A percentile compares a stretch with the other conserved stretches of the same genome.
Evolutionary conservation across 2,329 filamentous ascomycete species (phyloP).

Genomic region (Pestalotiopsis sp.): DNA sequence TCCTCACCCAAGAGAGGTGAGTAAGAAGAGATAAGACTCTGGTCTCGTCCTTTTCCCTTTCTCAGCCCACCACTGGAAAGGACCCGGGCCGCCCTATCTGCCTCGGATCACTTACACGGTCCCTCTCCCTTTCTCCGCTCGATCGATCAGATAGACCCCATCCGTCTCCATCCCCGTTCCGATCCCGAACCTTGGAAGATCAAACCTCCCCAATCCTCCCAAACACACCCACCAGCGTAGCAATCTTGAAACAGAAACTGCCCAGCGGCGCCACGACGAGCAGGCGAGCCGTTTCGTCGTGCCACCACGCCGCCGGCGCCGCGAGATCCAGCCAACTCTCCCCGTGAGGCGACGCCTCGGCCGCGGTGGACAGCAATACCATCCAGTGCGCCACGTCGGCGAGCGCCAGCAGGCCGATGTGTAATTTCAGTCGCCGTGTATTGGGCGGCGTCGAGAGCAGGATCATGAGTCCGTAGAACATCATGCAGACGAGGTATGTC

Average conservation of each 20-base stretch:
- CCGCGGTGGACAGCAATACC: background rate
- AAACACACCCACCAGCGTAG: background rate
- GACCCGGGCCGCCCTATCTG: too few relatives aligned
- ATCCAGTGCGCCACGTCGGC: constrained; percentile 29
- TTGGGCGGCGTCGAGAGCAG: constrained; percentile 25
- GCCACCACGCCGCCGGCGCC: background rate
- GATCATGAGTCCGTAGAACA: constrained; percentile 27
- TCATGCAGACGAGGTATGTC: constrained; percentile 24
- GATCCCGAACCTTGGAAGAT: background rate
- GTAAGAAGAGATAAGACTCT: too few relatives aligned
- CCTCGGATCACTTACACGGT: too few relatives aligned
- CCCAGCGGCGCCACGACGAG: background rate
- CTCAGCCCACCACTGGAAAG: too few relatives aligned
- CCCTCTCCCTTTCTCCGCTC: too few relatives aligned
- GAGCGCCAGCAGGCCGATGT: constrained; percentile 23
- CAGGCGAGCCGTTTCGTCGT: background rate
- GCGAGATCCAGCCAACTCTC: background rate
- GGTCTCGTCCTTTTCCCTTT: too few relatives aligned
- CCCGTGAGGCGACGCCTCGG: background rate
- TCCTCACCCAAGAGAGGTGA: too few relatives aligned
- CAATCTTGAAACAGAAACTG: background rate
- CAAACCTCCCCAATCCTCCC: background rate
- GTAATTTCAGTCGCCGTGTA: constrained; percentile 21
- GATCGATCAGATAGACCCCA: too few relatives aligned
- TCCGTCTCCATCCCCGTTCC: too few relatives aligned